Conservation (phyloP, 1,139 yeast species). For the Taiozyma sp. region DNA sequence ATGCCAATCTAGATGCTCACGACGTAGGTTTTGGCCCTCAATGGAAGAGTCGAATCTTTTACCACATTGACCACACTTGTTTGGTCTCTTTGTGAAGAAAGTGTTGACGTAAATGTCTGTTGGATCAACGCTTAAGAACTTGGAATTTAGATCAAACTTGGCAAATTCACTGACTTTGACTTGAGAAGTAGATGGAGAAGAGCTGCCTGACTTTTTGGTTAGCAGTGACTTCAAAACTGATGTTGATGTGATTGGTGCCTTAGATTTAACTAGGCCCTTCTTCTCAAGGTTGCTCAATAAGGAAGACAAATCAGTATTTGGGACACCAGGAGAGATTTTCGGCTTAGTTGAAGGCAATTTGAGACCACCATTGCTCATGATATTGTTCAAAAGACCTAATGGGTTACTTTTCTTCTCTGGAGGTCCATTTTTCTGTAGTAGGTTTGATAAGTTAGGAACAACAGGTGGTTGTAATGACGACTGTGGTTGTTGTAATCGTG, state of each 20-base stretch:
- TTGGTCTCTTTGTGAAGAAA: constrained; percentile 58
- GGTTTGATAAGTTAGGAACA: constrained; percentile 1
- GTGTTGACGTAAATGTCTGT: constrained; percentile 23
- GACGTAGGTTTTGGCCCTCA: constrained; percentile 51
- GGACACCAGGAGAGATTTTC: neutral
- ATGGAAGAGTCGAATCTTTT: constrained; percentile 67
- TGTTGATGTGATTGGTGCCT: constrained; percentile 12
- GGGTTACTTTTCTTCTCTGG: constrained; percentile 3
- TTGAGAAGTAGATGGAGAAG: constrained; percentile 1
- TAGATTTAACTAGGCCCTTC: constrained; percentile 15
- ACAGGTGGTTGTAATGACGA: constrained; percentile 3
- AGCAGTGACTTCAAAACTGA: constrained; percentile 16
- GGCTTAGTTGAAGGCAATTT: constrained; percentile 2
- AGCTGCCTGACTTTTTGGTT: constrained; percentile 2
- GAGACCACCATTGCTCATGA: constrained; percentile 2
- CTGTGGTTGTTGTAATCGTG: constrained; percentile 2
- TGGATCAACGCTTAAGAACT: constrained; percentile 15
- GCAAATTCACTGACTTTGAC: constrained; percentile 4
- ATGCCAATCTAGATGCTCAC: constrained; percentile 90
- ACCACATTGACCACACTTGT: constrained; percentile 88
- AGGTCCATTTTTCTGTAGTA: neutral
- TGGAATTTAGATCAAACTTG: constrained; percentile 16
- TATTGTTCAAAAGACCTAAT: constrained; percentile 8
- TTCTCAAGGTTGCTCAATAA: constrained; percentile 14
- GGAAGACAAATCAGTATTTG: constrained; percentile 10